Base-by-base conservation (phyloP, 352 stramenopile species). In the Phytophthora quininea region DNA sequence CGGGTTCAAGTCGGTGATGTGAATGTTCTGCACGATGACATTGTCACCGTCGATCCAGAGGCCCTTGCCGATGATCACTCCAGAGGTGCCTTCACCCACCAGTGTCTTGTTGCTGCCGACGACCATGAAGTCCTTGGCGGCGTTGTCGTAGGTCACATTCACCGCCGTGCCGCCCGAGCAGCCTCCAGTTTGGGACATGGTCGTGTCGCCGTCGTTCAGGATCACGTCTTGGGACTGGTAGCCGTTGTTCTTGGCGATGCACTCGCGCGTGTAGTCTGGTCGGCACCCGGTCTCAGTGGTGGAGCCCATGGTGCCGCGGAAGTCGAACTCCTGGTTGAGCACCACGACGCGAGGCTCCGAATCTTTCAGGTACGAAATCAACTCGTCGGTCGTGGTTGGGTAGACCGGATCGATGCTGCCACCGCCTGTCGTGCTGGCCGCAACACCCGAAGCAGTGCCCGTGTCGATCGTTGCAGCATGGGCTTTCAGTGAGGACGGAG, bases 1-100 rank as follows among this genome's bases (percentile, higher is more conserved):
- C 37, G 80, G 77, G 59, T 89, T 89, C 15, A 89, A 51, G 48
- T 89, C 60, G 15, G 64, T 82, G 65, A 89, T 82, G 67, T 85
- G 63, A 46, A 89, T 69, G 54, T 89, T 86, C 63, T 86, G 77
- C 12, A 86, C 38, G 43, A 89, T 85, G 27, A 85, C 76, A 57
- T 86, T 86, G 54, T 59, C 42, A 27, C 76, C 77, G 4, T 15
- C 27, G 58, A 86, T 71, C 42, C 42, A 55, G 5, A 86, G n/a
- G 0, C 79, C 79, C 42, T 85, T 85, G 52, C 79, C 76, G 54
- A 70, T 54, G 46, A 84, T 67, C 37, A 82, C 66, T 6, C 72
- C 76, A 6, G 54, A 69, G 7, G 31, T 72, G 24, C 72, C 74
- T 32, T 79, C 69, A 15, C 79, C 76, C 12, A 76, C 66, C 0